Conservation (phyloP, 768 basidiomycete genomes). For the Punctularia strigosozonata region DNA sequence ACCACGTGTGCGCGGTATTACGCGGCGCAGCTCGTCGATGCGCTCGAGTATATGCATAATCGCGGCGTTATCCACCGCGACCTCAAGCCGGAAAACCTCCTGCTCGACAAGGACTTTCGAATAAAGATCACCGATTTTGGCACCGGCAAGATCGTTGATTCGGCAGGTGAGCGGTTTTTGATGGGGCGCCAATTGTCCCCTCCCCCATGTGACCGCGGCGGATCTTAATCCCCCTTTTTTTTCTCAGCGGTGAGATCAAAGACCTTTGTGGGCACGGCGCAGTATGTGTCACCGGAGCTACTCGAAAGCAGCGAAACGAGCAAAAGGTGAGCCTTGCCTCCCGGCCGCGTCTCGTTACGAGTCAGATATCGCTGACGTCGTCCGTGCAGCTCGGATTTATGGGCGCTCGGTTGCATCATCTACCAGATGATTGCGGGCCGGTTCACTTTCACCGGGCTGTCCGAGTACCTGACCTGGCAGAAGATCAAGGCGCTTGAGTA, state of each 20-base stretch:
- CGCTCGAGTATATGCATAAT: constrained; percentile 82
- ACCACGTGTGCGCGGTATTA: constrained; percentile 70
- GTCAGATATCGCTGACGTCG: constrained; percentile 1
- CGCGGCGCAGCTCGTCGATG: constrained; percentile 81
- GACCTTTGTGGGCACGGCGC: constrained; percentile 84
- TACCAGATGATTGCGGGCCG: constrained; percentile 88
- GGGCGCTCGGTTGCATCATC: constrained; percentile 91
- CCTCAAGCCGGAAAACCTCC: constrained; percentile 79
- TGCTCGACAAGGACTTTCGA: constrained; percentile 78
- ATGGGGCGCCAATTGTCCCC: background rate
- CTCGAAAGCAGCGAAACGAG: constrained; percentile 63
- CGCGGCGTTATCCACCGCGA: constrained; percentile 88
- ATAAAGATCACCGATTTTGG: constrained; percentile 98
- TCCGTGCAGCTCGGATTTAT: constrained; percentile 72
- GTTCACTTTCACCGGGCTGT: constrained; percentile 84
- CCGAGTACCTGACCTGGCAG: constrained; percentile 92
- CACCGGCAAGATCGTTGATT: constrained; percentile 67
- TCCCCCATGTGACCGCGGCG: constrained; percentile 10
- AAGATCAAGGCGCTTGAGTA: constrained; percentile 87
- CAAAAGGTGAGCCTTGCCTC: constrained; percentile 48
- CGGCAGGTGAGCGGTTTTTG: constrained; percentile 42
- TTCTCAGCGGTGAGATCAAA: constrained; percentile 38
- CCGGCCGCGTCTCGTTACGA: background rate
- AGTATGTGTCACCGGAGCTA: constrained; percentile 84
- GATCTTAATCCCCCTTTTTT: constrained; percentile 16